Base-by-base conservation (phyloP, 2,329 filamentous ascomycete species). In the Chalara sp. region DNA sequence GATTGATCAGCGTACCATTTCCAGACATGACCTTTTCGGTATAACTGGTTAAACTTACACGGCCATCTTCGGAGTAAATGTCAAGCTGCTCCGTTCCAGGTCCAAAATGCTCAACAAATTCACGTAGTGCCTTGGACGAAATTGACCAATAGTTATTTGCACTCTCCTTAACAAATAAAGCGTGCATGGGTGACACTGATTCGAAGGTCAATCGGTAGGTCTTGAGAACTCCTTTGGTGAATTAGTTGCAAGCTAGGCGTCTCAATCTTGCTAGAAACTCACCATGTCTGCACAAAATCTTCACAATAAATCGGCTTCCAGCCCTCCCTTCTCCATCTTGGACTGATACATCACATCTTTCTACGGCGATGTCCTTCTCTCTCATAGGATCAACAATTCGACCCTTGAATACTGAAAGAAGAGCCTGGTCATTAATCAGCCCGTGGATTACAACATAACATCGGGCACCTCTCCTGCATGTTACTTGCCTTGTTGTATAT, bases 1-100 rank as follows among this genome's bases (percentile, higher is more conserved):
- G 31, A 41, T 13, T 8, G 11, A 28, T 21, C 32, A 42, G n/a
- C 63, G 49, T 66, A 77, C 79, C 76, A 63, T 83, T 84, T 21
- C 84, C 82, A 58, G 83, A 84, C 50, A 83, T 77, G 6, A 86
- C 81, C 69, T 89, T 91, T 65, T 91, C 87, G 1, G 86, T 90
- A 61, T 87, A 91, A 63, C 86, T 90, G 30, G 86, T 88, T 60
- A 92, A 88, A 51, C 87, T 86, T 12, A 87, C 78, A 32, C 81
- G 72, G 7, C 71, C 83, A 44, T 86, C 79, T 48, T 87, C 81
- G 10, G 84, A 82, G 62, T 87, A 86, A 56, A 92, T 84, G 58
- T 91, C 87, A 2, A 92, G 76, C 58, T 90, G 84, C 65, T 92
- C 87, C 32, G 88, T 89, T 5, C 86, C 87, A 1, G 85, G 84